Evolutionary conservation across 176 grass and related monocot species (phyloP), one percentile per base, ranked within the genome.

Genomic region (Tillandsia leiboldiana): DNA sequence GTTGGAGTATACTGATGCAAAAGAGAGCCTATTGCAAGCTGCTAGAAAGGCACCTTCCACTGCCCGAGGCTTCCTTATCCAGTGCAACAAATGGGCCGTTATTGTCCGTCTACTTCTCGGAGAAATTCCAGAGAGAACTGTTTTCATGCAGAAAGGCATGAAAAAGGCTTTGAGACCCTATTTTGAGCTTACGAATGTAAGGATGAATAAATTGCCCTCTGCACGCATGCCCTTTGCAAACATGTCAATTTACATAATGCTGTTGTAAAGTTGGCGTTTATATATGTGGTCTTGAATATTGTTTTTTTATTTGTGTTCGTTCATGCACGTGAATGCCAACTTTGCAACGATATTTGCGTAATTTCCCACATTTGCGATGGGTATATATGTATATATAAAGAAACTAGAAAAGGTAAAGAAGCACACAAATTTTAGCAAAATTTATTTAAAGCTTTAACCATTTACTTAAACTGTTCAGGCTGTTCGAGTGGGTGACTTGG

Each of bases 131-230:
- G 88, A 92, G 72, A 88, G 81, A 70, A 92, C 89, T 53, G 74
- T 87, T 82, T 97, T 97, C 73, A 90, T 92, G 86, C 86, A 92
- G 71, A 87, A 92, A 77, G 89, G 89, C 75, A 92, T 90, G 93
- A 90, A 92, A 74, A 81, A 58, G 0, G 89, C 89, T 77, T 83
- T 92, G 67, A 65, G 51, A 23, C 86, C 86, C 52, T 92, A 97
- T 70, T 92, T 96, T 66, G 86, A 92, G 58, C 93, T 97, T 59
- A 97, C 86, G 66, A 92, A 87, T 81, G 93, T 90, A 80, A 80
- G 54, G 52, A 54, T 2, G 33, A 42, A 42, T 42, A 42, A 42
- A 42, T 42, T 42, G 33, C 4, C 33, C 7, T 42, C 7, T 42
- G 33, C 33, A 42, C 7, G 4, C 6, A 7, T 42, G 33, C 7